phyloP scores from a whole-genome alignment of 2,329 filamentous ascomycete genomes.

The Aspergillus amoenus region DNA sequence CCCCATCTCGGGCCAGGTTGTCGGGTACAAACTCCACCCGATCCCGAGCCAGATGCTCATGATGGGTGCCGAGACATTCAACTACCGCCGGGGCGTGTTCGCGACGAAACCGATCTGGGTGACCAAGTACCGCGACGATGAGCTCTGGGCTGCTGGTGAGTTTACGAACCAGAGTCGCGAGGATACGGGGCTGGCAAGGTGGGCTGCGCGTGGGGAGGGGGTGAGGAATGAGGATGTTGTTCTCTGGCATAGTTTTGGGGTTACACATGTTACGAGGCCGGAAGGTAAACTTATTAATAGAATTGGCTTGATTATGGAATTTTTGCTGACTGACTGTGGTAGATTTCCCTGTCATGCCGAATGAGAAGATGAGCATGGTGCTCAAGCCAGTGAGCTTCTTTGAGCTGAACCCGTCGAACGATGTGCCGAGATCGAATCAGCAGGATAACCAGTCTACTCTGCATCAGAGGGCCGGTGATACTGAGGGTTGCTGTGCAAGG shows the following conservation, averaged over 20 bases:
- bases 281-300: too few species aligned
- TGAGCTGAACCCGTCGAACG: conserved; percentile 50
- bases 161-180: conserved; percentile 54
- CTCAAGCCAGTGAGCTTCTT: conserved; percentile 54
- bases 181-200: conserved; percentile 54
- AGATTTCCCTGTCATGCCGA: conserved; percentile 68
- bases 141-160: conserved; percentile 53
- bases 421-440: conserved; percentile 44
- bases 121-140: conserved; percentile 53
- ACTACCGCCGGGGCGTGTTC: conserved; percentile 41
- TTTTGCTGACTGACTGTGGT: conserved; percentile 42
- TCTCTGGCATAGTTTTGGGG: conserved; percentile 47
- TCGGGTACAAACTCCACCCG: conserved; percentile 46
- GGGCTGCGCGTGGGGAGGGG: conserved; percentile 45
- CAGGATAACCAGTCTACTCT: conserved; percentile 40
- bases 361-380: conserved; percentile 51
- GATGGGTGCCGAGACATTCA: conserved; percentile 38
- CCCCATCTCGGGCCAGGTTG: conserved; percentile 46
- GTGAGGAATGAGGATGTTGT: conserved; percentile 49
- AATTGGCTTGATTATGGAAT: too few species aligned
- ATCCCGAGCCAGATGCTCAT: conserved; percentile 20
- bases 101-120: conserved; percentile 56
- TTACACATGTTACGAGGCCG: conserved; percentile 61
- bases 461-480: conserved; percentile 24
- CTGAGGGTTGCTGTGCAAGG: too few species aligned